A percentile compares a stretch with the other conserved stretches of the same genome.
phyloP scores from a whole-genome alignment of 495 filamentous ascomycete genomes.

The Hypoxylon fragiforme region DNA sequence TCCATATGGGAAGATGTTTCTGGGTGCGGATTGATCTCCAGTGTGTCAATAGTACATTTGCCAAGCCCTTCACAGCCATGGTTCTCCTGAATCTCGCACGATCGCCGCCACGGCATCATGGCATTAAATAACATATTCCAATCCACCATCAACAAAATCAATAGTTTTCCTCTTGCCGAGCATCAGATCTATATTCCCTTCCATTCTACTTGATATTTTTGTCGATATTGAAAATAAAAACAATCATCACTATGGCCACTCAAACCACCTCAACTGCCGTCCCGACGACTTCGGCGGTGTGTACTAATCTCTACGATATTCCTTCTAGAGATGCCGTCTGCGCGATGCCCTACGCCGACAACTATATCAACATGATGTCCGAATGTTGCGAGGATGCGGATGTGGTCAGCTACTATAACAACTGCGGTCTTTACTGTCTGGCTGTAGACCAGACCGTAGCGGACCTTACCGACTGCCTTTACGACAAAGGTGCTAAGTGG shows the following conservation, averaged over 20 bases:
- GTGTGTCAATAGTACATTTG: too few relatives aligned
- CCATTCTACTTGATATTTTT: not conserved
- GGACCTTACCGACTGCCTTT: conserved; percentile 44
- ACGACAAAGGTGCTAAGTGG: conserved; percentile 37
- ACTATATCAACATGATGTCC: conserved; percentile 45
- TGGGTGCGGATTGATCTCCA: too few relatives aligned
- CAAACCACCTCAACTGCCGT: not conserved
- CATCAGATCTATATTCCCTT: too few relatives aligned
- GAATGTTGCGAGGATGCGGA: conserved; percentile 51
- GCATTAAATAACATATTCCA: too few relatives aligned
- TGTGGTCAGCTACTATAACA: conserved; percentile 48
- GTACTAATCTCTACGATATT: conserved; percentile 40
- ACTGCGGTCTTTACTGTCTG: conserved; percentile 56
- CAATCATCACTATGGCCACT: not conserved
- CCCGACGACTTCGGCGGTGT: conserved; percentile 38
- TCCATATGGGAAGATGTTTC: too few relatives aligned
- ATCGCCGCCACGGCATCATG: too few relatives aligned
- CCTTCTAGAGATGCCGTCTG: conserved; percentile 52
- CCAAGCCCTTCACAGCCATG: too few relatives aligned
- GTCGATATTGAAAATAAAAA: not conserved
- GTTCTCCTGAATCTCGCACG: too few relatives aligned
- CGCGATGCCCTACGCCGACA: conserved; percentile 40
- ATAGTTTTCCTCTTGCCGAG: too few relatives aligned
- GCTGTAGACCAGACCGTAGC: conserved; percentile 48
- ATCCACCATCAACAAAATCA: too few relatives aligned